These are phyloP conservation scores for Coniochaeta prunicola DNA, from an alignment of 2,329 filamentous ascomycete species.

Conservation along the genomic window DNA sequence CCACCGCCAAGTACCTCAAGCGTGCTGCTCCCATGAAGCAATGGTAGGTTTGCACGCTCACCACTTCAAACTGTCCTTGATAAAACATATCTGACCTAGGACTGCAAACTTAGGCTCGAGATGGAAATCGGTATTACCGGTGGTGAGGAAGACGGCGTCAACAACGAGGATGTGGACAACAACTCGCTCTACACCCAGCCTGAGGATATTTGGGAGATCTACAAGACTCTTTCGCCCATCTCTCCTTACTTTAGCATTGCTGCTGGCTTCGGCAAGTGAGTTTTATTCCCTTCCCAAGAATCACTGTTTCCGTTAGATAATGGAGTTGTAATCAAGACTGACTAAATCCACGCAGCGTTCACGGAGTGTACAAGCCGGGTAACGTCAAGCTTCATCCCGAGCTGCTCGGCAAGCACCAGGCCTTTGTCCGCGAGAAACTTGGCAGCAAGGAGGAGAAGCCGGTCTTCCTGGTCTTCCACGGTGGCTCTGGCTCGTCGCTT, in stretches of 20 bases:
- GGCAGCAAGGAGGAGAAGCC: constrained; percentile 72
- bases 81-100: no score
- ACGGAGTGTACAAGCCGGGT: constrained; percentile 92
- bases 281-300: neutral
- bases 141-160: constrained; percentile 69
- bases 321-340: neutral
- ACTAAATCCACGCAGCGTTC: constrained; percentile 63
- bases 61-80: neutral
- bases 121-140: constrained; percentile 96
- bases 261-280: constrained; percentile 66
- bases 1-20: constrained; percentile 89
- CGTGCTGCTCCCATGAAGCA: constrained; percentile 84
- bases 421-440: constrained; percentile 77
- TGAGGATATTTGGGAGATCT: constrained; percentile 89
- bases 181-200: constrained; percentile 78
- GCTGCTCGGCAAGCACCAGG: constrained; percentile 94
- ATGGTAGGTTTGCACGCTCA: no score
- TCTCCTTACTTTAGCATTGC: constrained; percentile 97
- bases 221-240: constrained; percentile 77
- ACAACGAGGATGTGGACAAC: constrained; percentile 98
- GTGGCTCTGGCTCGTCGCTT: constrained; percentile 86
- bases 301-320: neutral
- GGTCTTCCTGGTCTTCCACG: constrained; percentile 99
- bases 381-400: constrained; percentile 97
- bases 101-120: no score